Evolutionary conservation across 1,284 basidiomycete species (phyloP), one percentile per base, ranked within the genome.

Genomic region (Coniferiporia sulphurascens): DNA sequence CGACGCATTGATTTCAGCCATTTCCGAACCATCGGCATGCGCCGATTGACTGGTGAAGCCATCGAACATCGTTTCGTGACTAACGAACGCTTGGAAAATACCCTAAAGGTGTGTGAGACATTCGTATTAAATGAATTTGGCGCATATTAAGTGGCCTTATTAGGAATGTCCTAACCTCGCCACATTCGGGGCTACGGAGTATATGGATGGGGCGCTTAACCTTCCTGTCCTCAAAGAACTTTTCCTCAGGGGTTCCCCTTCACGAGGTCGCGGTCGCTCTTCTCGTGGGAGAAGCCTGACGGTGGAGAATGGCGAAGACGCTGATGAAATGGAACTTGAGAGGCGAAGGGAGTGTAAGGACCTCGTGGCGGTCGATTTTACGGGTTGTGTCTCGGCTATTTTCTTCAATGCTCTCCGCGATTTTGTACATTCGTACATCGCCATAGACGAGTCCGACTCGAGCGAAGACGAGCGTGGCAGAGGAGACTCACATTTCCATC

Each of bases 11-110:
- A 93, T 68, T 98, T 98, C 69, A 94, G 93, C 67, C 90, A 94
- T 69, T 98, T 96, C 75, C 85, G 93, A 36, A 95, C 95, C 19
- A 94, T 96, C 62, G 95, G 95, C 0, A 92, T 97, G 85, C 83
- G 93, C 54, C 86, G 96, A 19, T 93, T 91, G 0, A 85, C 97
- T 17, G 93, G 92, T 38, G 93, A 98, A 72, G 91, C 93, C 55
- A 84, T 93, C 34, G 87, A 86, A 62, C 87, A 87, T 63, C 89
- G 95, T 13, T 99, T 96, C 68, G 95, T 98, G 32, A 99, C 96
- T 0, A 88, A 91, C 0, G 86, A 90, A 57, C 83, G 95, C 52
- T 80, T 99, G 3, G 83, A 90, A 63, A 85, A 86, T 2, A 80
- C 94, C 32, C 78, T 95, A 57, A 93, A 93, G 79, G 91, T 91